Base-by-base conservation (phyloP, 2,329 filamentous ascomycete genomes). In the Davidsoniella australis region DNA sequence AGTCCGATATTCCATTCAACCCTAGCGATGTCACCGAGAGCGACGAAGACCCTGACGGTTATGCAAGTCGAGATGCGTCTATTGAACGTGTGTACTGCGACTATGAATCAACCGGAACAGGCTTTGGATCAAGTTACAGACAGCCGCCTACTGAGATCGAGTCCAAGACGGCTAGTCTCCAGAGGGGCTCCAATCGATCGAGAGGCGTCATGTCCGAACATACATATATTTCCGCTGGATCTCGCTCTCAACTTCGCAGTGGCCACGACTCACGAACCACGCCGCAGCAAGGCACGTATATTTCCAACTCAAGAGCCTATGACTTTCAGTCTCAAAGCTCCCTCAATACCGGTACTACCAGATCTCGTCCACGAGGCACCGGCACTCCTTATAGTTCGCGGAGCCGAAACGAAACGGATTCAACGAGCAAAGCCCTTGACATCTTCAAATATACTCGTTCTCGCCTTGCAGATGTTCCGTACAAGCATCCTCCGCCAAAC, bases 401-500 rank as follows among this genome's bases (percentile, higher is more conserved):
- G 10, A 17, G 44, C 5, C 29, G 24, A 5, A 39, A 23, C 12
- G 1, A 48, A 2, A 5, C 36, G n/a, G 48, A 50, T 14, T 26
- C 45, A 1, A 16, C 42, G 5, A 2, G 76, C 53, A 70, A 81
- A 41, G 3, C 8, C 12, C 67, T 81, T 51, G 88, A 95, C 55
- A 68, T 96, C 1, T 95, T 96, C 66, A 86, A 87, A 29, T 89
- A 80, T 58, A 89, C 82, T 2, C 80, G 85, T 49, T 80, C 81
- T 41, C 78, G 88, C 14, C 69, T 96, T 5, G 82, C 76, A 54
- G 86, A 94, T 55, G 76, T 95, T 3, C 80, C 85, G 0, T 94
- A 93, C 60, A 80, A 82, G 57, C 77, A 82, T 44, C 76, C 80
- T 0, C 72, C 78, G 12, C 64, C 69, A 1, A 57, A 70, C 12